Percentiles rank a stretch among this genome's conserved stretches.
These are phyloP conservation scores for Astragalus glycyphyllos DNA, from an alignment of 306 rosid genomes.

Conservation along the genomic window DNA sequence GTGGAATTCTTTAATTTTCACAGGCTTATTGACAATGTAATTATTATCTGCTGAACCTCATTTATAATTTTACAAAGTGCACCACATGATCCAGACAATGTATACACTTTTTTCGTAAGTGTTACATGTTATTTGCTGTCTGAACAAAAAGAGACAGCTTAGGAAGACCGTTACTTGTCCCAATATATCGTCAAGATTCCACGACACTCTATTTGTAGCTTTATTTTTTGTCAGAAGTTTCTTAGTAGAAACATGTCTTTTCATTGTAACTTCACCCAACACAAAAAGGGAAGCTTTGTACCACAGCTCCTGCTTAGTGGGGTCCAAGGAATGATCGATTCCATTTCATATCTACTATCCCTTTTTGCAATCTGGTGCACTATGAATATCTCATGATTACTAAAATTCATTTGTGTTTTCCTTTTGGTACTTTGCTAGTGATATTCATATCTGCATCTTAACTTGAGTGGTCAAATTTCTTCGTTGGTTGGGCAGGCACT, in stretches of 20 bases:
- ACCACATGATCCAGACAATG: background rate
- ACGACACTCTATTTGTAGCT: background rate
- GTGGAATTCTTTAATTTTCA: constrained; percentile 5
- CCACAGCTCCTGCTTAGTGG: background rate
- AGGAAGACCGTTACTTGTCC: constrained; percentile 26
- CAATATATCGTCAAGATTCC: constrained; percentile 2
- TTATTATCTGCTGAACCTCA: constrained; percentile 16
- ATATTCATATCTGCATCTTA: constrained; percentile 36
- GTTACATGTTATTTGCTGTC: background rate
- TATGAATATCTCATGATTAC: constrained; percentile 30
- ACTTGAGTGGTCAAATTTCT: constrained; percentile 27
- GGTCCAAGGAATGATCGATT: background rate
- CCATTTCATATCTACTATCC: constrained; percentile 7
- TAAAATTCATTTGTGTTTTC: constrained; percentile 10
- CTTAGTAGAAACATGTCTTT: constrained; percentile 4
- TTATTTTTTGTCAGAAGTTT: constrained; percentile 12
- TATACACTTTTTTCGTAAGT: background rate
- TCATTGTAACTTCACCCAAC: background rate
- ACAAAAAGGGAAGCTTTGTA: background rate
- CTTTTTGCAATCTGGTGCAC: constrained; percentile 22
- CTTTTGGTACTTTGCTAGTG: constrained; percentile 21
- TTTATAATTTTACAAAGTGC: constrained; percentile 14
- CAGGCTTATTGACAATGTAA: constrained; percentile 17
- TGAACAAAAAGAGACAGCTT: background rate
- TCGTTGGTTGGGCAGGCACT: constrained; percentile 66